A percentile compares a stretch with the other conserved stretches of the same genome.
Conservation (phyloP, 2,329 filamentous ascomycete genomes). For the Fusarium sp. region DNA sequence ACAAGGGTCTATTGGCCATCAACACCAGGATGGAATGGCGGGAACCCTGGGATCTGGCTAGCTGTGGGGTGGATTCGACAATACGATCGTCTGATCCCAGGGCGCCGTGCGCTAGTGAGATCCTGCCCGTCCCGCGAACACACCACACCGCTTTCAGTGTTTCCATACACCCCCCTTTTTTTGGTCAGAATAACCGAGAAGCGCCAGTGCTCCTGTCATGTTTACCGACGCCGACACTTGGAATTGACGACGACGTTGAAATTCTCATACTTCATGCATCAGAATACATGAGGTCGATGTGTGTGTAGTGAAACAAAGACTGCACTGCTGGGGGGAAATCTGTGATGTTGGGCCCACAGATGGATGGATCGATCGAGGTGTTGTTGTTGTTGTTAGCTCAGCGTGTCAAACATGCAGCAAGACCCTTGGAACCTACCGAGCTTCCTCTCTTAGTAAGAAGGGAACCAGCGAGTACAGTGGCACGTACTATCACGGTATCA, state of each 20-base stretch:
- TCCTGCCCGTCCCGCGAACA: slow-evolving; percentile 47
- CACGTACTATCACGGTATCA: not conserved
- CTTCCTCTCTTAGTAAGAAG: slow-evolving; percentile 40
- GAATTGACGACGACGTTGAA: not conserved
- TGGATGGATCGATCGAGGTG: slow-evolving; percentile 40
- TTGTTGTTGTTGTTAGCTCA: slow-evolving; percentile 37
- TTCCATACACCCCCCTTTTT: slow-evolving; percentile 31
- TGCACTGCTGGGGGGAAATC: not conserved
- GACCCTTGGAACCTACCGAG: slow-evolving; percentile 31
- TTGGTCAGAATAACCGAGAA: not conserved
- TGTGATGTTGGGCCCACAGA: slow-evolving; percentile 30
- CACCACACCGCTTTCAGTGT: slow-evolving; percentile 38
- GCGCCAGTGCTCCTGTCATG: not conserved
- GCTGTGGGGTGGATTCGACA: slow-evolving; percentile 42
- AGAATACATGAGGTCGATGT: not conserved
- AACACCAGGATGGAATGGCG: slow-evolving; percentile 39
- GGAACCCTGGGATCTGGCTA: slow-evolving; percentile 47
- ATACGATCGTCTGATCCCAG: slow-evolving; percentile 47
- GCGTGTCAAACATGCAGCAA: slow-evolving; percentile 39
- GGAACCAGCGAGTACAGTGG: not conserved
- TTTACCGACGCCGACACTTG: not conserved
- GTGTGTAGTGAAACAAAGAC: not conserved
- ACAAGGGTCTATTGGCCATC: slow-evolving; percentile 26
- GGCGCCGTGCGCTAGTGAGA: slow-evolving; percentile 43
- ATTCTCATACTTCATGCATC: not conserved